Evolutionary conservation across 164 flowering plant genomes (phyloP).

Genomic region (Euptelea pleiosperma): DNA sequence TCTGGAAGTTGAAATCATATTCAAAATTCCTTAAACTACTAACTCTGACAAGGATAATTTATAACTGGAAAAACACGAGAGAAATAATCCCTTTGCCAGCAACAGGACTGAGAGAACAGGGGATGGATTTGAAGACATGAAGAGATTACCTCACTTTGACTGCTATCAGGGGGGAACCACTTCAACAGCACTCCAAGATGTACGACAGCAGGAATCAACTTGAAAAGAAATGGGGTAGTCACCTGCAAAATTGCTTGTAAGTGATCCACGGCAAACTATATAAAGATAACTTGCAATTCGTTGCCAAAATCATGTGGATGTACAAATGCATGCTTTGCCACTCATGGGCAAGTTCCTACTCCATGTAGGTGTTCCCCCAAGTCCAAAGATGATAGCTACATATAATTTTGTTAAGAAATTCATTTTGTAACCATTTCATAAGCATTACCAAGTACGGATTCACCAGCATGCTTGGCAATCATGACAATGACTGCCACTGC

Average conservation of each 20-base stretch:
- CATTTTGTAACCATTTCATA: no score
- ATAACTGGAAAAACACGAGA: background rate
- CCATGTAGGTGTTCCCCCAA: no score
- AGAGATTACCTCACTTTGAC: slow-evolving; percentile 55
- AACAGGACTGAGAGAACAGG: background rate
- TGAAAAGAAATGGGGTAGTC: slow-evolving; percentile 92
- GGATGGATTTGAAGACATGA: background rate
- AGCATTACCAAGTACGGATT: no score
- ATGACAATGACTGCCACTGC: no score
- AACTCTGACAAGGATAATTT: slow-evolving; percentile 10
- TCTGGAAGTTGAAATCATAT: slow-evolving; percentile 52
- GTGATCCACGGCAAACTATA: background rate
- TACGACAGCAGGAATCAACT: slow-evolving; percentile 89
- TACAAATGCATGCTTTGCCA: no score
- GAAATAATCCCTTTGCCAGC: background rate
- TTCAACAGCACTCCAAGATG: slow-evolving; percentile 82
- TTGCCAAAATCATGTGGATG: no score
- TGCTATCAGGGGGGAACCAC: slow-evolving; percentile 74
- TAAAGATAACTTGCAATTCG: no score
- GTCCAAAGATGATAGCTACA: no score
- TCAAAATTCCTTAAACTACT: slow-evolving; percentile 30
- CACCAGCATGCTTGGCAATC: no score
- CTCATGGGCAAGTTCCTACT: no score
- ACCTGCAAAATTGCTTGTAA: slow-evolving; percentile 44
- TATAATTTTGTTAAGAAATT: no score